Conservation (phyloP, 1,139 yeast species). For the Yamadazyma blattariae region DNA sequence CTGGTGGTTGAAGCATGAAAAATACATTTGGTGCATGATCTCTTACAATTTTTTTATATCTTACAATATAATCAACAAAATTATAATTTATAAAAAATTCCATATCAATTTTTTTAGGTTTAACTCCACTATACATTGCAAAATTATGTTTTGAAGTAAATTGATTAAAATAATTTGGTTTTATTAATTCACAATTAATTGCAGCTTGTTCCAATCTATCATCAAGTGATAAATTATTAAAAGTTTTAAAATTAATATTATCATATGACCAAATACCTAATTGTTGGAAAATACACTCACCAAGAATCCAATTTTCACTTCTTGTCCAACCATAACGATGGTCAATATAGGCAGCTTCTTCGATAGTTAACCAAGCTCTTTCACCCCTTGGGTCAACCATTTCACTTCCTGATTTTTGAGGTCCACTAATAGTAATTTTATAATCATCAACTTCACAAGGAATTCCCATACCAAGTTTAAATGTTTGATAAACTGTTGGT, state of each 20-base stretch:
- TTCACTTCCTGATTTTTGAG: slow-evolving; percentile 56
- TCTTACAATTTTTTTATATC: slow-evolving; percentile 50
- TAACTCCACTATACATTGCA: slow-evolving; percentile 19
- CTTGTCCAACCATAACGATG: slow-evolving; percentile 68
- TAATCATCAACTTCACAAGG: slow-evolving; percentile 65
- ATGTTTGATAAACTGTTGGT: slow-evolving; percentile 61
- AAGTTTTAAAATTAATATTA: slow-evolving; percentile 20
- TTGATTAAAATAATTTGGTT: slow-evolving; percentile 34
- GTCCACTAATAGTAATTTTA: slow-evolving; percentile 69
- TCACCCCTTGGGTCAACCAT: slow-evolving; percentile 65
- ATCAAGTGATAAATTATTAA: slow-evolving; percentile 18
- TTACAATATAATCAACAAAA: slow-evolving; percentile 57
- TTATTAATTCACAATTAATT: slow-evolving; percentile 22
- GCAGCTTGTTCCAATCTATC: slow-evolving; percentile 33
- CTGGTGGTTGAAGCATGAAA: slow-evolving; percentile 79
- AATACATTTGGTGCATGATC: slow-evolving; percentile 43
- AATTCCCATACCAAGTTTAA: slow-evolving; percentile 71
- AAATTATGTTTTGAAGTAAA: slow-evolving; percentile 21
- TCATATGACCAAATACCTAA: slow-evolving; percentile 70
- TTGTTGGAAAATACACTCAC: slow-evolving; percentile 75
- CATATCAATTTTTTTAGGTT: slow-evolving; percentile 41
- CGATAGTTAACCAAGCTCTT: slow-evolving; percentile 63
- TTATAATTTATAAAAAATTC: slow-evolving; percentile 60
- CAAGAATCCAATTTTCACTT: slow-evolving; percentile 60
- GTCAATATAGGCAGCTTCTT: slow-evolving; percentile 45